Base-by-base conservation (phyloP, 202 grass and related monocot genomes). In the Musa balbisiana region DNA sequence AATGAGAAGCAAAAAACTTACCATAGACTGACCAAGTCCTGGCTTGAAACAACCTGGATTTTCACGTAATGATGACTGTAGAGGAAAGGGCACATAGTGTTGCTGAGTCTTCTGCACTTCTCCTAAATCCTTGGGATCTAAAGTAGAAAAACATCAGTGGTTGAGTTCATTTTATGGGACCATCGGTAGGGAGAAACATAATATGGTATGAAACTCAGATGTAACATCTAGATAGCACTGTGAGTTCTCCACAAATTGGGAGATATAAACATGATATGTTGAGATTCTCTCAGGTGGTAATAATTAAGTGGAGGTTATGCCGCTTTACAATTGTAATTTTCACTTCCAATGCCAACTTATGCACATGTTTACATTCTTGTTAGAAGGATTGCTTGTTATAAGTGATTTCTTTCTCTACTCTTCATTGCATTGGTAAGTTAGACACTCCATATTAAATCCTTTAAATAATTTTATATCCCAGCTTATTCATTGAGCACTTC, bases 81-180 rank as follows among this genome's bases (percentile, higher is more conserved):
- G 20, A 65, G 55, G 33, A 6, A 73, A 54, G 58, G 49, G 17
- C n/a, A 21, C 23, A 52, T 17, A 73, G 53, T 26, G 21, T 72
- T 65, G 67, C 55, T 64, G 69, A 65, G 12, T 11, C 23, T 80
- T 80, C 56, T 72, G 69, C 69, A 60, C 78, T 53, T 80, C 52
- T 63, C 69, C 22, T 21, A 59, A n/a, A 63, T 53, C 58, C 4
- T 55, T 50, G 64, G 1, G 19, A 6, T 53, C 77, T 71, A 49
- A 59, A 71, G 2, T 29, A 79, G 67, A 13, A 51, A 59, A 50
- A 50, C 14, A 14, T 16, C 19, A 56, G 22, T 27, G 5, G 22
- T 56, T 14, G 27, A 58, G 33, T 56, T 74, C 49, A 70, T 51
- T 3, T 10, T 70, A 22, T 6, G 17, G 3, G 2, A 13, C 10